These are phyloP conservation scores for Scenedesmus sp. DNA, from an alignment of 163 green algal species.

Conservation along the genomic window DNA sequence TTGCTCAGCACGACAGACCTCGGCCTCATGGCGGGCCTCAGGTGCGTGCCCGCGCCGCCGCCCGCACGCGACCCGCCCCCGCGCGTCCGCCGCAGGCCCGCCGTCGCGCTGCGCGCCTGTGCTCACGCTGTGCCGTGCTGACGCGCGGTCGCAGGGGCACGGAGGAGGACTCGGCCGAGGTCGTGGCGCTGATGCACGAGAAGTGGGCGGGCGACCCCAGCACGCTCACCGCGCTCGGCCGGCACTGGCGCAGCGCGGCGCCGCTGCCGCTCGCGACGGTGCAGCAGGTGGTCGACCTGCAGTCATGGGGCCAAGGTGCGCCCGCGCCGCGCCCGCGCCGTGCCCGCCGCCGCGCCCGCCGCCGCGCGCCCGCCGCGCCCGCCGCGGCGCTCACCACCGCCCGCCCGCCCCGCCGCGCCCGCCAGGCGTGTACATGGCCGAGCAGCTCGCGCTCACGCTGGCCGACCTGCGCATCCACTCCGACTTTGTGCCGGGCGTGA, in stretches of 20 bases:
- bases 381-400: too few species aligned
- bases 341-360: not conserved
- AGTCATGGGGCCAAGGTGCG: too few species aligned
- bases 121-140: not conserved
- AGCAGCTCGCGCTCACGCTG: not conserved
- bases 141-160: not conserved
- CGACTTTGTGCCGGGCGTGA: not conserved
- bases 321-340: not conserved
- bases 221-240: not conserved
- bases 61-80: not conserved
- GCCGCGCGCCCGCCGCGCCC: not conserved
- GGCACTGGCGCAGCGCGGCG: not conserved
- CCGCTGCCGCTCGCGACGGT: not conserved
- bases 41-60: not conserved
- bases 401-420: too few species aligned
- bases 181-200: not conserved
- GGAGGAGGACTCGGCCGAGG: not conserved
- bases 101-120: not conserved
- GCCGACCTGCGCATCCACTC: not conserved
- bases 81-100: not conserved
- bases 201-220: not conserved
- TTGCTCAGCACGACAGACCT: not conserved
- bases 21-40: not conserved
- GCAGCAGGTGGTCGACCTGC: not conserved
- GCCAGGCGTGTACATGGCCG: conserved; percentile 1